Conservation (phyloP, 768 basidiomycete species). For the Leucocoprinus birnbaumii region DNA sequence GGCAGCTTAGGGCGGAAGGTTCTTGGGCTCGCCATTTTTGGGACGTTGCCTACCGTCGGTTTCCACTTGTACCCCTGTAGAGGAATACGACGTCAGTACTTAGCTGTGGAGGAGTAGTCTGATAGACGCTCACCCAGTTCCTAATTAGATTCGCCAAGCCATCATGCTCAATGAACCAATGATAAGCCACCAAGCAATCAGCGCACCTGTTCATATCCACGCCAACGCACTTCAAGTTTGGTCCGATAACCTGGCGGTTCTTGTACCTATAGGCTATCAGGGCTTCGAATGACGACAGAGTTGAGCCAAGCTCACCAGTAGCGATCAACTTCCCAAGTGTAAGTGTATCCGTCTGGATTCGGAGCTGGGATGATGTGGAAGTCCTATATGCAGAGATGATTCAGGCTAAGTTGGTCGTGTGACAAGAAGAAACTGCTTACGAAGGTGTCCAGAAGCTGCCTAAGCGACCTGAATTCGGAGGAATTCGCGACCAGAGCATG, state of each 20-base stretch:
- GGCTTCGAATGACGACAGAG: background rate
- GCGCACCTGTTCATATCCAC: slow-evolving; percentile 75
- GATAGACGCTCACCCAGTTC: slow-evolving; percentile 49
- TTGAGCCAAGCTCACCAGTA: slow-evolving; percentile 42
- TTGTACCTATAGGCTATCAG: slow-evolving; percentile 49
- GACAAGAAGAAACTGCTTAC: slow-evolving; percentile 28
- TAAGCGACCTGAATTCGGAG: slow-evolving; percentile 43
- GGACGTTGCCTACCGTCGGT: slow-evolving; percentile 20
- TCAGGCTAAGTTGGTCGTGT: slow-evolving; percentile 7
- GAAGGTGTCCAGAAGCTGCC: slow-evolving; percentile 48
- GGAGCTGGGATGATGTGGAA: slow-evolving; percentile 68
- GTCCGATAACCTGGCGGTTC: slow-evolving; percentile 55
- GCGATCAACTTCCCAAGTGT: slow-evolving; percentile 69
- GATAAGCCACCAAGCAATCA: background rate
- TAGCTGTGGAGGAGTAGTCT: background rate
- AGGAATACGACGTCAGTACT: slow-evolving; percentile 5
- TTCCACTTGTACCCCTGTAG: slow-evolving; percentile 72
- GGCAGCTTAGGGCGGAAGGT: slow-evolving; percentile 22
- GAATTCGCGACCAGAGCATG: slow-evolving; percentile 61
- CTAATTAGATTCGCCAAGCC: slow-evolving; percentile 19
- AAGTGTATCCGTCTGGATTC: slow-evolving; percentile 73
- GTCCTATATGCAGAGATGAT: slow-evolving; percentile 32
- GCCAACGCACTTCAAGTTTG: slow-evolving; percentile 54
- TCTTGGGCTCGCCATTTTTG: slow-evolving; percentile 13
- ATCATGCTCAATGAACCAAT: slow-evolving; percentile 1